Conservation (phyloP, 2,329 filamentous ascomycete genomes). For the Fusarium coicis region DNA sequence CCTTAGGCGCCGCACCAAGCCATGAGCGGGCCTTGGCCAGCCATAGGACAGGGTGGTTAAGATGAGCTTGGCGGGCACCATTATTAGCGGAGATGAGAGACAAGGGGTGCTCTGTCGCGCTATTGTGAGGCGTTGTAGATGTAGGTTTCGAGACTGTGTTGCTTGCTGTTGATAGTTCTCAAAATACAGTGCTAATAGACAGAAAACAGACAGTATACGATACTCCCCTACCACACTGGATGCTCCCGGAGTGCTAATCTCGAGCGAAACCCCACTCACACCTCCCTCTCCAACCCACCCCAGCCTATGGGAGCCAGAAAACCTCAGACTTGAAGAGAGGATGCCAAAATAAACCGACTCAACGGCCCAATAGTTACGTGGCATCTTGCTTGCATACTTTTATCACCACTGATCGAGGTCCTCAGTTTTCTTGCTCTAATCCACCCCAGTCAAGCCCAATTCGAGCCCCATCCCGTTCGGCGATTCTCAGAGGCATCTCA, state of each 20-base stretch:
- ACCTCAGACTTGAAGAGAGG: neutral
- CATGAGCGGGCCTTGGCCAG: constrained; percentile 31
- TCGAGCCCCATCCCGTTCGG: constrained; percentile 35
- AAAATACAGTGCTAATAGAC: neutral
- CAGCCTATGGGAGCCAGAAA: constrained; percentile 4
- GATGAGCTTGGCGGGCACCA: constrained; percentile 47
- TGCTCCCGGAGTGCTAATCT: constrained; percentile 55
- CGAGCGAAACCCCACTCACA: constrained; percentile 55
- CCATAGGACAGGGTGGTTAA: constrained; percentile 43
- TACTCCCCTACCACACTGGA: constrained; percentile 45
- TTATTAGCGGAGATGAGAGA: constrained; percentile 48
- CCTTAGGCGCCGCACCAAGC: constrained; percentile 42
- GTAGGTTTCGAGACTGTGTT: neutral
- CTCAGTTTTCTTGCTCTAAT: constrained; percentile 19
- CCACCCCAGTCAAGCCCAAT: constrained; percentile 41
- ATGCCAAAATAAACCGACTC: neutral
- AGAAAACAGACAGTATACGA: constrained; percentile 21
- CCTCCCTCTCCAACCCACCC: constrained; percentile 46
- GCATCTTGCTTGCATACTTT: neutral
- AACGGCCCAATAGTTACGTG: rapidly evolving
- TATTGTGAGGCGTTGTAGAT: constrained; percentile 19
- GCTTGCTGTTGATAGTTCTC: rapidly evolving
- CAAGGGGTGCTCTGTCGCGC: constrained; percentile 25
- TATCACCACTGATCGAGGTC: neutral
- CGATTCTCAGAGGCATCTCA: constrained; percentile 20